phyloP scores from a whole-genome alignment of 139 green algal species.

The Ettlia oleoabundans region DNA sequence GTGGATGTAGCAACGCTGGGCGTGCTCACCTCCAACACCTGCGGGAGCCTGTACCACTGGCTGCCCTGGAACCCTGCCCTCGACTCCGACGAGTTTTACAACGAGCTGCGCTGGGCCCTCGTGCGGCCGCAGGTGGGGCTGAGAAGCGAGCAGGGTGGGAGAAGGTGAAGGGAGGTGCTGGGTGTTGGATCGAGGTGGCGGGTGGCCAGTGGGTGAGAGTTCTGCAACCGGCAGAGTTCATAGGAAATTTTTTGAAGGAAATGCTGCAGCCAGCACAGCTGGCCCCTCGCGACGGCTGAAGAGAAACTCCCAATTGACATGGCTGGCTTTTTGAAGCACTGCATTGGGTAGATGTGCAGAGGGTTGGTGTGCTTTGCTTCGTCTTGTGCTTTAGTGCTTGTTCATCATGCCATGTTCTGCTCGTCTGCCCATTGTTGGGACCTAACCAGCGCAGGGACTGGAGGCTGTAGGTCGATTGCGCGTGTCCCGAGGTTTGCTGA shows the following conservation, averaged over 20 bases:
- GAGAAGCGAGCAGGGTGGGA: not conserved
- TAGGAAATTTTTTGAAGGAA: too few relatives aligned
- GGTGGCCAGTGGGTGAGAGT: not conserved
- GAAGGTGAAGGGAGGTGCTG: not conserved
- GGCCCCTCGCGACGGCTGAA: too few relatives aligned
- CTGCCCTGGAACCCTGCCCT: slow-evolving; percentile 64
- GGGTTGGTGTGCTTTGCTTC: too few relatives aligned
- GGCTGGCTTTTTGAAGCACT: too few relatives aligned
- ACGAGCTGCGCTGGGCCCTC: slow-evolving; percentile 89
- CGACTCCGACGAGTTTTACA: slow-evolving; percentile 82
- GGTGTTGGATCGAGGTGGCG: not conserved
- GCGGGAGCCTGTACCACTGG: slow-evolving; percentile 84
- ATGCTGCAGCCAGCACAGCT: too few relatives aligned
- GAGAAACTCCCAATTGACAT: too few relatives aligned
- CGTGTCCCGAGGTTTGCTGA: slow-evolving; percentile 69
- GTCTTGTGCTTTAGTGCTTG: too few relatives aligned
- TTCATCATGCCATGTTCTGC: too few relatives aligned
- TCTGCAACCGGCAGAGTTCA: too few relatives aligned
- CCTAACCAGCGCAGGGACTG: slow-evolving; percentile 67
- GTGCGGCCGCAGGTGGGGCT: slow-evolving; percentile 59
- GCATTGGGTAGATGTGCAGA: too few relatives aligned
- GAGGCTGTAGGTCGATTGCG: slow-evolving; percentile 90
- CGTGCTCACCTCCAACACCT: slow-evolving; percentile 65
- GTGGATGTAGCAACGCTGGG: slow-evolving; percentile 77
- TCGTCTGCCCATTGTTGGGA: too few relatives aligned